phyloP scores from a whole-genome alignment of 805 yeast species.

The Lachancea sp. region DNA sequence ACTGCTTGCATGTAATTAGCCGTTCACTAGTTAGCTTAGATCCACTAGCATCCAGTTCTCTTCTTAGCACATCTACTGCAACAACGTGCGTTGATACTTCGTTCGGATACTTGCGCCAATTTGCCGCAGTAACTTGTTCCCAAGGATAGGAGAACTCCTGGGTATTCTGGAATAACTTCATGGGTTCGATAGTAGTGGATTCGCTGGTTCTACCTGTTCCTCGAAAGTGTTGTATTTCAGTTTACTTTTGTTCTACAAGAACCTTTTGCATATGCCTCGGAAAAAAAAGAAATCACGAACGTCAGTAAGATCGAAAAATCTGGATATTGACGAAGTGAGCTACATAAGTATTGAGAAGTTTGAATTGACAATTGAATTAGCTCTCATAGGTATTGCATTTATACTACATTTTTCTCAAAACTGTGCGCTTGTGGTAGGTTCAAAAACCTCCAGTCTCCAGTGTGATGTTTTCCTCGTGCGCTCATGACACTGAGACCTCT shows the following conservation, averaged over 20 bases:
- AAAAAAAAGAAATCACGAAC: background rate
- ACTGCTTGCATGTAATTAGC: slow-evolving; percentile 80
- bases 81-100: slow-evolving; percentile 87
- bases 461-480: slow-evolving; percentile 27
- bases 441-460: slow-evolving; percentile 38
- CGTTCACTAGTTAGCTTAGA: slow-evolving; percentile 71
- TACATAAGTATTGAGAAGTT: too few relatives aligned
- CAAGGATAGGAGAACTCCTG: slow-evolving; percentile 78
- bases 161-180: slow-evolving; percentile 72
- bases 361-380: too few relatives aligned
- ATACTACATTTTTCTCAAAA: slow-evolving; percentile 12
- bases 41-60: slow-evolving; percentile 54
- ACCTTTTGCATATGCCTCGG: too few relatives aligned
- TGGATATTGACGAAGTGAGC: too few relatives aligned
- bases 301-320: slow-evolving; percentile 2
- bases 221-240: background rate
- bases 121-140: slow-evolving; percentile 93
- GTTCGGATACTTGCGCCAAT: slow-evolving; percentile 97
- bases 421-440: slow-evolving; percentile 17
- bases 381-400: too few relatives aligned
- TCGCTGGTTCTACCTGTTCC: background rate
- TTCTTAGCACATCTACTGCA: slow-evolving; percentile 79
- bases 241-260: too few relatives aligned
- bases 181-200: slow-evolving; percentile 33
- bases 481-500: slow-evolving; percentile 35